These are phyloP conservation scores for Aureobasidium sp. DNA, from an alignment of 2,329 filamentous ascomycete species.

Conservation along the genomic window DNA sequence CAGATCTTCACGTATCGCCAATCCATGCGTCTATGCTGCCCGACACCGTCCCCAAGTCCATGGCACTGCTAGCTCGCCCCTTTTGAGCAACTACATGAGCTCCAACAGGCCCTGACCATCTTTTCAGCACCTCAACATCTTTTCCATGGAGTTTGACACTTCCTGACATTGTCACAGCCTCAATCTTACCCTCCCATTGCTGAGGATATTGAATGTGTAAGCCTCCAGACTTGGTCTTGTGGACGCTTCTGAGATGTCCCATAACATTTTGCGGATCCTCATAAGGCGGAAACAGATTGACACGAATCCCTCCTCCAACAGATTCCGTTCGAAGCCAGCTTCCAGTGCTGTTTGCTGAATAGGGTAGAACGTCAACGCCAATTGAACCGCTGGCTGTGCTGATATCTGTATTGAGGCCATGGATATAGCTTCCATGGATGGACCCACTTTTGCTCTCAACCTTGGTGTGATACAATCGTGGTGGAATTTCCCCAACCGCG, in stretches of 20 bases:
- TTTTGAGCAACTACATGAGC: slow-evolving; percentile 34
- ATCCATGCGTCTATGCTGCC: slow-evolving; percentile 23
- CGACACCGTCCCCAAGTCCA: slow-evolving; percentile 29
- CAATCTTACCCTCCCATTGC: slow-evolving; percentile 36
- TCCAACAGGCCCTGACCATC: slow-evolving; percentile 24
- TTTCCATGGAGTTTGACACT: slow-evolving; percentile 33
- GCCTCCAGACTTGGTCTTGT: slow-evolving; percentile 31
- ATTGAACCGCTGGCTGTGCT: slow-evolving; percentile 33
- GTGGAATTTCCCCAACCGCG: slow-evolving; percentile 26
- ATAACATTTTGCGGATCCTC: slow-evolving; percentile 23
- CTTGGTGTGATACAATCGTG: slow-evolving; percentile 36
- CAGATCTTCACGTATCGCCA: slow-evolving; percentile 18
- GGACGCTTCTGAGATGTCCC: slow-evolving; percentile 27
- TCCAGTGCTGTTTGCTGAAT: slow-evolving; percentile 21
- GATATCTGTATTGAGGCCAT: slow-evolving; percentile 33
- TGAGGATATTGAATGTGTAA: slow-evolving; percentile 35
- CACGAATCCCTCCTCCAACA: slow-evolving; percentile 29
- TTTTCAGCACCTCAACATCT: slow-evolving; percentile 29
- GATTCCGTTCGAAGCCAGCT: slow-evolving; percentile 31
- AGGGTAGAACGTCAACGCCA: slow-evolving; percentile 33
- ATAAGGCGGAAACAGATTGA: slow-evolving; percentile 31
- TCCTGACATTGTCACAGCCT: slow-evolving; percentile 33
- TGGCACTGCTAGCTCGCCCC: slow-evolving; percentile 28
- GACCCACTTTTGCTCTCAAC: slow-evolving; percentile 34
- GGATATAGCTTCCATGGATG: slow-evolving; percentile 35